Evolutionary conservation across 495 filamentous ascomycete species (phyloP).

Genomic region (Rhypophila decipiens): DNA sequence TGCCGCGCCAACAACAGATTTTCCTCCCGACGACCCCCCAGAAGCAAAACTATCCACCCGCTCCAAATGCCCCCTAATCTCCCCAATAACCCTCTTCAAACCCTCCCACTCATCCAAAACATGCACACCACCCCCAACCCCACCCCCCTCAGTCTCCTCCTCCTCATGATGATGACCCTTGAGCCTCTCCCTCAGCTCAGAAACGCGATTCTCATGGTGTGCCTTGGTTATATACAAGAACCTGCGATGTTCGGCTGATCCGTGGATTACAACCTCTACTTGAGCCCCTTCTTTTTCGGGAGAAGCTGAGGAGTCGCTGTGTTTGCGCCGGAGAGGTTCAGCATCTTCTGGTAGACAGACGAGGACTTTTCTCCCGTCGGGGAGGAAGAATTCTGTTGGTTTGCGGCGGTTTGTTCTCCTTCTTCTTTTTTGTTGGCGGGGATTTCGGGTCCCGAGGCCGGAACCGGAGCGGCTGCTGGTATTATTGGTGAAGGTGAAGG

Average conservation of each 20-base stretch:
- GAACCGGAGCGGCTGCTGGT: neutral
- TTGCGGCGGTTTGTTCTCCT: constrained; percentile 14
- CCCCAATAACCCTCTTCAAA: constrained; percentile 42
- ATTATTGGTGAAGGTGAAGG: no score
- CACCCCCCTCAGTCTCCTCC: constrained; percentile 27
- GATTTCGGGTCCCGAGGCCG: neutral
- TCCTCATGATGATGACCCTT: constrained; percentile 43
- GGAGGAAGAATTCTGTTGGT: constrained; percentile 43
- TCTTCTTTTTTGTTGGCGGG: no score
- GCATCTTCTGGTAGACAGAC: constrained; percentile 50
- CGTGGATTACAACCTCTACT: constrained; percentile 49
- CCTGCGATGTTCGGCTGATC: constrained; percentile 48
- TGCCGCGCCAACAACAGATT: no score
- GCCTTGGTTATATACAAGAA: constrained; percentile 40
- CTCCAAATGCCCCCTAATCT: constrained; percentile 44
- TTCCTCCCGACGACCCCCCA: no score
- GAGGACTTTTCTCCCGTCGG: constrained; percentile 48
- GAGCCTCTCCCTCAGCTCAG: constrained; percentile 36
- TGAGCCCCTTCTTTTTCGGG: constrained; percentile 25
- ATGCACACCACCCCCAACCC: constrained; percentile 35
- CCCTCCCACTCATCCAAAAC: constrained; percentile 48
- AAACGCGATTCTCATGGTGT: constrained; percentile 41
- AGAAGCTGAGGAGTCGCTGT: constrained; percentile 22
- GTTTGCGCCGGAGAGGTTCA: constrained; percentile 30
- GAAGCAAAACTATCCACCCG: constrained; percentile 37